Conservation (phyloP, 495 filamentous ascomycete genomes). For the Copromyces sp. region DNA sequence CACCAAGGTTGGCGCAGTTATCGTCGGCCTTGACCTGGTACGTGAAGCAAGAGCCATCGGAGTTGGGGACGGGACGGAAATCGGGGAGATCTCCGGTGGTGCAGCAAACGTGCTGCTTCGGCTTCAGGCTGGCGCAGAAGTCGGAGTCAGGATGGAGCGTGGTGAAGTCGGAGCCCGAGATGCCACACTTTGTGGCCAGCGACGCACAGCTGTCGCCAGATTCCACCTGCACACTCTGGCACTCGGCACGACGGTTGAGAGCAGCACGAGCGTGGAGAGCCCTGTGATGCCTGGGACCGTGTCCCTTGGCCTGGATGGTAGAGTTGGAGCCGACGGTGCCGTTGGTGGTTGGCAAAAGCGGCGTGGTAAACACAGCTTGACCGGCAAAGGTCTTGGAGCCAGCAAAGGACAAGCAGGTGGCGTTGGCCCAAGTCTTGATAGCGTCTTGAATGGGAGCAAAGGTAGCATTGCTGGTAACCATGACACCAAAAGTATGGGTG, state of each 20-base stretch:
- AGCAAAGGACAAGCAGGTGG: constrained; percentile 20
- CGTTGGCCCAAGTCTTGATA: constrained; percentile 25
- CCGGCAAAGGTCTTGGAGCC: constrained; percentile 9
- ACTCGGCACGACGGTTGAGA: background rate
- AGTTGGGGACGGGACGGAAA: constrained; percentile 26
- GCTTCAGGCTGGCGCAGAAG: constrained; percentile 27
- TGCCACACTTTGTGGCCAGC: constrained; percentile 32
- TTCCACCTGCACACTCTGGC: constrained; percentile 14
- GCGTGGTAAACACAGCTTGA: constrained; percentile 10
- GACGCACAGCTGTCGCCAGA: constrained; percentile 30
- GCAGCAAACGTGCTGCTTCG: constrained; percentile 39
- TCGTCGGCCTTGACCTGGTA: constrained; percentile 28
- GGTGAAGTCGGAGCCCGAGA: constrained; percentile 26
- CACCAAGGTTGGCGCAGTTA: constrained; percentile 22
- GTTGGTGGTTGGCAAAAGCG: constrained; percentile 2
- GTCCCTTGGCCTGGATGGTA: background rate
- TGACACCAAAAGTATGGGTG: constrained; percentile 25
- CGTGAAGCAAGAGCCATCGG: constrained; percentile 31
- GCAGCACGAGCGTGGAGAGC: background rate
- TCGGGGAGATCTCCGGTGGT: constrained; percentile 28
- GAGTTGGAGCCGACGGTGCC: background rate
- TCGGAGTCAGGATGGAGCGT: constrained; percentile 27
- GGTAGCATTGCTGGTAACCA: constrained; percentile 21
- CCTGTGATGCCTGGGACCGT: background rate
- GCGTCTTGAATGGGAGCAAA: constrained; percentile 24